Conservation (phyloP, 2,329 filamentous ascomycete species). For the Tolypocladium inflatum region DNA sequence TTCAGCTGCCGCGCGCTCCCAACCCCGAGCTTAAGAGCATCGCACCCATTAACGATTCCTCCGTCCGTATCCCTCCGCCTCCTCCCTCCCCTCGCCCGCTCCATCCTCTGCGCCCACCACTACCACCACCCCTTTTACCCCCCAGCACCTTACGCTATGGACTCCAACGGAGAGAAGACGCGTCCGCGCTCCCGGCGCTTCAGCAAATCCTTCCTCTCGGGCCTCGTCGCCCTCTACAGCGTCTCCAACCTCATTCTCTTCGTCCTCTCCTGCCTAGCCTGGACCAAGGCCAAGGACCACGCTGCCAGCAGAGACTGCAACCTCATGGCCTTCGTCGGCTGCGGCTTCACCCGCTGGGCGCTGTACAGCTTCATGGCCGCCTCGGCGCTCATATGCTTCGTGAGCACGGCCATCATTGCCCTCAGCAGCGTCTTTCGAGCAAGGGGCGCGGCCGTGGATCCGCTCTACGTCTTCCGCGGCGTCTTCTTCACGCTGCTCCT, state of each 20-base stretch:
- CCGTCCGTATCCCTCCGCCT: background rate
- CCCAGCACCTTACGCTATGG: background rate
- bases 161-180: background rate
- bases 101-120: background rate
- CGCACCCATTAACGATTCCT: background rate
- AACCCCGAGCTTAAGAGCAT: background rate
- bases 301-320: background rate
- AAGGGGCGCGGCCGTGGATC: background rate
- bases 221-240: constrained; percentile 10
- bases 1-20: too few relatives aligned
- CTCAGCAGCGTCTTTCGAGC: constrained; percentile 5
- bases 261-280: constrained; percentile 8
- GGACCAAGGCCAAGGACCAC: background rate
- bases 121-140: background rate
- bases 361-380: constrained; percentile 11
- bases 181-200: background rate
- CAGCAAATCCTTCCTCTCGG: constrained; percentile 6
- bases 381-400: constrained; percentile 6
- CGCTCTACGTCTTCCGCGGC: constrained; percentile 14
- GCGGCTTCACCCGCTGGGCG: constrained; percentile 3
- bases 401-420: constrained; percentile 7
- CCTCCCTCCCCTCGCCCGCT: background rate
- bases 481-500: constrained; percentile 13
- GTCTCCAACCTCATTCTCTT: constrained; percentile 12
- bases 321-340: background rate